phyloP scores from a whole-genome alignment of 305 asterid species.

The Fraxinus platypoda region DNA sequence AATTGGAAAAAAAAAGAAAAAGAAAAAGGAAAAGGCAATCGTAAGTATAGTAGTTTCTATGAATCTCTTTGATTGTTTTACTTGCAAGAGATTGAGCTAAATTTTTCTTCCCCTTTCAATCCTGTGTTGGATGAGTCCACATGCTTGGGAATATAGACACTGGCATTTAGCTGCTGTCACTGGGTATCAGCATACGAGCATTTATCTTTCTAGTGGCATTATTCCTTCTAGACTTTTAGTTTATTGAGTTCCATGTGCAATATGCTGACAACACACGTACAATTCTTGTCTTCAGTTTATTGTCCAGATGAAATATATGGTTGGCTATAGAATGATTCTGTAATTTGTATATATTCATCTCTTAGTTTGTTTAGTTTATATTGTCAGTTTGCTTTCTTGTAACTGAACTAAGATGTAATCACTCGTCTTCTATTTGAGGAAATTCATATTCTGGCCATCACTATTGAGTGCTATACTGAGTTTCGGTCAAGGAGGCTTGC shows the following conservation, averaged over 20 bases:
- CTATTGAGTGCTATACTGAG: constrained; percentile 1
- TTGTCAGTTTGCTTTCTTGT: not conserved
- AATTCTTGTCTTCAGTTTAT: not conserved
- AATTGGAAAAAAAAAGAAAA: not conserved
- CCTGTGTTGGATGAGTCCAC: not conserved
- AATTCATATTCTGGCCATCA: not conserved
- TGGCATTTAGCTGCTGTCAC: not conserved
- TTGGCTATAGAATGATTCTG: not conserved
- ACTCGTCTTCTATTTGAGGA: not conserved
- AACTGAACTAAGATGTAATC: not conserved
- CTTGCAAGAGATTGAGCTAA: not conserved
- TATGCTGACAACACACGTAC: not conserved
- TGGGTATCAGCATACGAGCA: not conserved
- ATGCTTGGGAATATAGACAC: not conserved
- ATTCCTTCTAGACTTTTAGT: not conserved
- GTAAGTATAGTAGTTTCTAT: not conserved
- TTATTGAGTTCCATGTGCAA: not conserved
- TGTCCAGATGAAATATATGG: not conserved
- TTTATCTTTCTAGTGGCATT: not conserved
- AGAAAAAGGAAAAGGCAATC: not conserved
- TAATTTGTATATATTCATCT: not conserved
- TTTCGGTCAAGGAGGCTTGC: constrained; percentile 2
- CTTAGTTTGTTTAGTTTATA: not conserved
- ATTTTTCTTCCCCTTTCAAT: not conserved
- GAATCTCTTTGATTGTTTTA: not conserved